Base-by-base conservation (phyloP, 2,329 filamentous ascomycete species). In the Cercospora nicotianae region DNA sequence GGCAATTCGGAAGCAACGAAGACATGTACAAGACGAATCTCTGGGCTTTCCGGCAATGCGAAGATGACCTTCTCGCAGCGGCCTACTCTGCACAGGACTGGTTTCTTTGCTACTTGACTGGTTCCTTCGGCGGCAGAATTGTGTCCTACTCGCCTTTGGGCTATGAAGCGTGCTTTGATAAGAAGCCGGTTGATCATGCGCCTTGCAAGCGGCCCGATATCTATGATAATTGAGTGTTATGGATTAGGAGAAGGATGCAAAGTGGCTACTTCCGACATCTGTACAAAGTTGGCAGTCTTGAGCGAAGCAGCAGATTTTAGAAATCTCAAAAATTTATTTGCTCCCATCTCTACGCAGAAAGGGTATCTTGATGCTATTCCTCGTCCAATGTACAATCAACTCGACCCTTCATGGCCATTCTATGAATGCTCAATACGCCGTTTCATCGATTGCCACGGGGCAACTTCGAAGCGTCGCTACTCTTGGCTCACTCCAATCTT, bases 321-420 rank as follows among this genome's bases (percentile, higher is more conserved):
- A 42, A n/a, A 42, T n/a, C 6, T 42, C 6, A n/a, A 8, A 36
- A 36, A n/a, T n/a, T 42, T n/a, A n/a, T 42, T 42, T 55, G 48
- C 48, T 55, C 48, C 48, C 23, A 28, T 28, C 23, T 55, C 36
- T 55, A 55, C 48, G 23, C 48, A 28, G 48, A 55, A 55, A 55
- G 48, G 48, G 48, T 55, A 55, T 55, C 48, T 55, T 55, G 48
- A 30, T 30, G 48, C 48, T 55, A 55, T 26, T 55, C 48, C 23
- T 55, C 23, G 4, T n/a, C 48, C 23, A 55, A 55, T 55, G 48
- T 55, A 55, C 48, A 55, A 26, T 8, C 13, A 55, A 55, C 5
- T 55, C 48, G 16, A n/a, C 48, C 8, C 45, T 48, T 23, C 45
- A 9, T 48, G 18, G 13, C 10, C 3, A 13, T 48, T 23, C 45